Base-by-base conservation (phyloP, 2,329 filamentous ascomycete species). In the Alternaria gansuensis region DNA sequence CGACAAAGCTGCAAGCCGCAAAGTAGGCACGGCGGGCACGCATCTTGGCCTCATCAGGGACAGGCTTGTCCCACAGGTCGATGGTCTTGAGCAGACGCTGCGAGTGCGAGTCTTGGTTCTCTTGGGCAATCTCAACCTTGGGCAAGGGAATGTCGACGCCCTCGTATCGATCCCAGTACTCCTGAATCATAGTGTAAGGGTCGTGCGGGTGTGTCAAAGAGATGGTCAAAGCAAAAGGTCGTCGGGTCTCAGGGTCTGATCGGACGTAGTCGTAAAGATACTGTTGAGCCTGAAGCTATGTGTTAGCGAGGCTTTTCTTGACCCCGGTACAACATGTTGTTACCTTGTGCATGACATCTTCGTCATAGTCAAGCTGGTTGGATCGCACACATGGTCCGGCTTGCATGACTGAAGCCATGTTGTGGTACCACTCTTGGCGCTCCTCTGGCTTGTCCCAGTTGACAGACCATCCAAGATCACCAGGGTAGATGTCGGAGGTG, bases 131-230 rank as follows among this genome's bases (percentile, higher is more conserved):
- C 55, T 84, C 84, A 13, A 93, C 88, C 71, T 90, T 88, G 28
- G 93, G 93, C 59, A 97, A 81, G 6, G 89, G 87, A 72, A 97
- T 96, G 53, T 97, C 92, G 13, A 96, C 91, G 63, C 84, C 90
- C 73, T 97, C 91, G 77, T 97, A 97, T 68, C 90, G 77, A 74
- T 97, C 91, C 93, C 93, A 97, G 80, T 92, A 97, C 78, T 96
- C 91, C 74, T 92, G 87, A 66, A 93, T 92, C 76, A 97, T 97
- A 57, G 92, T 94, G 79, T 97, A 97, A 0, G 93, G 93, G 72
- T 97, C 93, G 76, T 97, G 93, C 14, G 93, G 93, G 77, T 97
- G 93, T 6, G 93, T 97, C 70, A 97, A 88, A 24, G 93, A 97
- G 8, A 97, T 90, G 33, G 93, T 97, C 81, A 97, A 80, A 70